Base-by-base conservation (phyloP, 208 protist genomes). In the Crithidia sp. region DNA sequence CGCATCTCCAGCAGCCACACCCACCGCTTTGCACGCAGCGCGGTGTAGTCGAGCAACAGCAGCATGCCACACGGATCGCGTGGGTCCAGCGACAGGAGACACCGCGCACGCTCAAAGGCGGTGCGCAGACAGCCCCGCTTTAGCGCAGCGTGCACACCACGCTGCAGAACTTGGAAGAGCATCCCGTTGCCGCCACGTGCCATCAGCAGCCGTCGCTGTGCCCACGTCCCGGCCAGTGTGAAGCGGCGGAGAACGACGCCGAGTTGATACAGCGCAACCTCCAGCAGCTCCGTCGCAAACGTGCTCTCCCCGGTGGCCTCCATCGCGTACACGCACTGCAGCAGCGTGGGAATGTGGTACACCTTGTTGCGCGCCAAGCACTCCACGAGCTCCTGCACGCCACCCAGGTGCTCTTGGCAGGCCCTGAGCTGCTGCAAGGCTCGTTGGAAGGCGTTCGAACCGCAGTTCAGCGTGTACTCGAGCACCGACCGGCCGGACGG, bases 341-440 rank as follows among this genome's bases (percentile, higher is more conserved):
- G 80, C 56, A 96, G 75, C 8, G 88, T 93, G 0, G 90, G 92
- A n/a, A 96, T 78, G 83, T 94, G 90, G 66, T 96, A 96, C 40
- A 84, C 77, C 17, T 81, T 72, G 65, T 71, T 63, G 10, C 62
- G 49, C 12, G 72, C 67, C 17, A 96, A 67, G 54, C 83, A 88
- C 37, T 85, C 68, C 57, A 94, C 60, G 41, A 96, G 77, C 43
- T 84, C 80, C 37, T 88, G 74, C 45, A 93, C 71, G 14, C 65
- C 68, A 12, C 67, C 78, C 67, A 83, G 53, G 16, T 52, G 28
- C 16, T 74, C 65, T 43, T 85, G 74, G 14, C 77, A 85, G 37
- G 69, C 28, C 53, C 63, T 55, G 47, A 88, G 80, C 19, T 70
- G 68, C n/a, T 45, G 62, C 61, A 94, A 78, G 5, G 89, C 85